These are phyloP conservation scores for Aeschynomene evenia DNA, from an alignment of 306 rosid genomes.

Conservation along the genomic window DNA sequence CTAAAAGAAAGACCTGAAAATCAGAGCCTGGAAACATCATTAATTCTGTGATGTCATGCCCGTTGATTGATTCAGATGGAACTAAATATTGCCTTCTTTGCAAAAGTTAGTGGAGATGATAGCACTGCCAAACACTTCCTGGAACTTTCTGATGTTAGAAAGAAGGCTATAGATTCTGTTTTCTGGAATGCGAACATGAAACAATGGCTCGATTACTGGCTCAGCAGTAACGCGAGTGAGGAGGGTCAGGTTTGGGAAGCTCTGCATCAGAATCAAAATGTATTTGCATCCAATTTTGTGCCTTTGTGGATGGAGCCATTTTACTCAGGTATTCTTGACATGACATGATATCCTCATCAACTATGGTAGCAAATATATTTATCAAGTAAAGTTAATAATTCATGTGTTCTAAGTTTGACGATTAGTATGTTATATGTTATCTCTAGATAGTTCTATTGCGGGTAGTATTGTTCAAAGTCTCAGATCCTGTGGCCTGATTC, in stretches of 20 bases:
- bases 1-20: constrained; percentile 18
- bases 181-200: constrained; percentile 72
- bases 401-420: background rate
- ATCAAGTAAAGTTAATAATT: background rate
- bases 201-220: constrained; percentile 95
- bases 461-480: constrained; percentile 55
- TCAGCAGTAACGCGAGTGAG: constrained; percentile 39
- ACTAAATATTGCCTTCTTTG: constrained; percentile 67
- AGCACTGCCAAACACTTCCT: constrained; percentile 42
- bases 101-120: constrained; percentile 64
- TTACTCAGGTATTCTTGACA: constrained; percentile 52
- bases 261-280: constrained; percentile 57
- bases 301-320: constrained; percentile 88
- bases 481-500: constrained; percentile 60
- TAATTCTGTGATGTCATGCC: constrained; percentile 12
- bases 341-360: constrained; percentile 1
- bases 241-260: constrained; percentile 59
- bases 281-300: constrained; percentile 81
- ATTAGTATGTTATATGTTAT: constrained; percentile 22
- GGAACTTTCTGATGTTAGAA: constrained; percentile 56
- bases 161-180: constrained; percentile 61
- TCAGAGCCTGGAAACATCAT: constrained; percentile 19
- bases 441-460: constrained; percentile 52
- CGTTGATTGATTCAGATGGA: constrained; percentile 69
- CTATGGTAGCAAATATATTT: constrained; percentile 1